Base-by-base conservation (phyloP, 2,329 filamentous ascomycete species). In the Penicillium freii region DNA sequence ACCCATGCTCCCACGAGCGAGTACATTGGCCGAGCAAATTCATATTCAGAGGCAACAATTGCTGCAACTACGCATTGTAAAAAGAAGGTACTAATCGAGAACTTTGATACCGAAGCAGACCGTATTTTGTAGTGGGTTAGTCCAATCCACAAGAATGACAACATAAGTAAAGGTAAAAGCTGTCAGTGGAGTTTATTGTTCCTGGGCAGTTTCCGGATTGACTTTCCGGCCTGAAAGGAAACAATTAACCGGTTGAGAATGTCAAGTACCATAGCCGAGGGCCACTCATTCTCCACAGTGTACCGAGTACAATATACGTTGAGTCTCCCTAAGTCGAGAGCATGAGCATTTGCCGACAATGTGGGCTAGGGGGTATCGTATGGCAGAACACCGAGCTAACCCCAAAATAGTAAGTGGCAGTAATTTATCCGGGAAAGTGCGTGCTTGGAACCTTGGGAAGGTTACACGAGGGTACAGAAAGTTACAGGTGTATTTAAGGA, bases 391-490 rank as follows among this genome's bases (percentile, higher is more conserved):
- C 11, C 31, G 11, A 1, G 11, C 11, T 33, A 33, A 15, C 5
- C 38, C 15, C 3, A 13, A 34, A 47, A 47, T 23, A 29, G 45
- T 19, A 46, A 33, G n/a, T 29, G 7, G 11, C 3, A 19, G 54
- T 59, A 59, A 59, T 47, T 54, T 54, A 50, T 15, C 17, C 19
- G 8, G 19, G 27, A 17, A 46, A 33, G 7, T n/a, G 4, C 2
- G 23, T n/a, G 21, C 42, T 7, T 21, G 27, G 19, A 34, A n/a
- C 34, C 17, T 5, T 19, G 4, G 34, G 34, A 38, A 19, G 34
- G 34, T n/a, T 38, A 19, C 34, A 17, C 15, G 15, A 36, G 7
- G 17, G n/a, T 34, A 34, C 34, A 11, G n/a, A 19, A 21, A 5
- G 19, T 21, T 21, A 39, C 34, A 21, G 19, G 13, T 5, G 10